Evolutionary conservation across 2,329 filamentous ascomycete genomes (phyloP), one percentile per base, ranked within the genome.

Genomic region (Pseudogymnoascus sp.): DNA sequence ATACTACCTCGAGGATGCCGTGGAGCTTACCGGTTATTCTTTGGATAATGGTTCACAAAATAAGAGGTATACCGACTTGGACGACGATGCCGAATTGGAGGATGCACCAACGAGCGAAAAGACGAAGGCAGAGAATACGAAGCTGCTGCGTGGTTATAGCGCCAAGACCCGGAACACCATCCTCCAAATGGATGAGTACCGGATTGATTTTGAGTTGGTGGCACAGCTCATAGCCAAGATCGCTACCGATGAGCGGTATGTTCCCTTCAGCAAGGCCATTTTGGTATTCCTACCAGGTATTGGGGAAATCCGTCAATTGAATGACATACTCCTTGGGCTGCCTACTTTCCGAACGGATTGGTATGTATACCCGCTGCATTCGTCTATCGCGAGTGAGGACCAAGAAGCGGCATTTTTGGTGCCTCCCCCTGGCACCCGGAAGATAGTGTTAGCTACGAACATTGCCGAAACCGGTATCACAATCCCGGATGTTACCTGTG

Each of bases 391-490:
- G 10, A 97, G 90, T 56, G 93, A 97, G 70, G 95, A 99, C 66
- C 95, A 99, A 73, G 93, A 99, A 75, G 88, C 89, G 36, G 95
- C 95, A 0, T 99, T 99, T 73, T 79, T 91, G 5, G 78, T 96
- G 0, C 95, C 95, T 5, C 91, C 93, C 0, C 82, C 81, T 2
- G 93, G 93, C 0, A 81, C 87, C 63, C 85, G 93, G 66, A 99
- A 99, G 77, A 95, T 99, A 67, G 93, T 99, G 1, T 83, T 99
- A 62, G 93, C 95, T 1, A 99, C 95, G 12, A 99, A 99, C 72
- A 99, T 99, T 74, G 95, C 95, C 4, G 95, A 99, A 75, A 99
- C 95, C 0, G 95, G 95, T 78, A 96, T 99, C 72, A 99, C 95
- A 0, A 99, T 99, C 68, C 95, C 95, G 1, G 95, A 99, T 73